Evolutionary conservation across 139 green algal species (phyloP).

Genomic region (Micractinium conductrix): DNA sequence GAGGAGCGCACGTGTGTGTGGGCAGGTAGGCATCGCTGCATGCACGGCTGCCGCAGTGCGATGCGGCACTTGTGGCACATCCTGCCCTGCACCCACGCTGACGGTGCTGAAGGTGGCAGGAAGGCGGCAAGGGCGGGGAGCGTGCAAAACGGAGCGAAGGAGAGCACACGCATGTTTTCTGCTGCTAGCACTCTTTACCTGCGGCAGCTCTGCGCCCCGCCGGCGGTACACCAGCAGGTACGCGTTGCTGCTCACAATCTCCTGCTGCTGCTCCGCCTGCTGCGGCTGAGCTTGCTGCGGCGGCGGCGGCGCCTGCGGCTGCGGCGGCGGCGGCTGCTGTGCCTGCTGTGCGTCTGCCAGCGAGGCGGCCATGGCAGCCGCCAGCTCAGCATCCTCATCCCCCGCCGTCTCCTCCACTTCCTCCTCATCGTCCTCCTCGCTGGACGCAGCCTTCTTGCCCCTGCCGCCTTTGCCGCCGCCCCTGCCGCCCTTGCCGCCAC

Average conservation of each 20-base stretch:
- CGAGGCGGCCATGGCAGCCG: conserved; percentile 1
- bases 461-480: neutral
- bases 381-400: neutral
- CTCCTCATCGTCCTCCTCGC: neutral
- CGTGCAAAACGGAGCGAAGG: too few species aligned
- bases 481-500: neutral
- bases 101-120: too few species aligned
- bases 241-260: conserved; percentile 64
- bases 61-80: too few species aligned
- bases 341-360: neutral
- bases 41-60: too few species aligned
- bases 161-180: too few species aligned
- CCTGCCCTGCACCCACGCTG: too few species aligned
- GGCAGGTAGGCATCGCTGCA: too few species aligned
- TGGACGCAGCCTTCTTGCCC: neutral
- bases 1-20: too few species aligned
- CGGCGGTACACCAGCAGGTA: conserved; percentile 84
- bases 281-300: neutral
- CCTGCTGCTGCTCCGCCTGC: conserved; percentile 5
- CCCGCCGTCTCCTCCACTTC: neutral
- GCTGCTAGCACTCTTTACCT: too few species aligned
- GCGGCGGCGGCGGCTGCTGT: neutral
- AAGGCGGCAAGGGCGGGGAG: too few species aligned
- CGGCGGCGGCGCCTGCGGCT: neutral
- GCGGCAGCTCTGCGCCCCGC: conserved; percentile 22